Percentiles rank a stretch among this genome's conserved stretches.
Conservation (phyloP, 2,329 filamentous ascomycete species). For the Aspergillus pseudoviridinutans region DNA sequence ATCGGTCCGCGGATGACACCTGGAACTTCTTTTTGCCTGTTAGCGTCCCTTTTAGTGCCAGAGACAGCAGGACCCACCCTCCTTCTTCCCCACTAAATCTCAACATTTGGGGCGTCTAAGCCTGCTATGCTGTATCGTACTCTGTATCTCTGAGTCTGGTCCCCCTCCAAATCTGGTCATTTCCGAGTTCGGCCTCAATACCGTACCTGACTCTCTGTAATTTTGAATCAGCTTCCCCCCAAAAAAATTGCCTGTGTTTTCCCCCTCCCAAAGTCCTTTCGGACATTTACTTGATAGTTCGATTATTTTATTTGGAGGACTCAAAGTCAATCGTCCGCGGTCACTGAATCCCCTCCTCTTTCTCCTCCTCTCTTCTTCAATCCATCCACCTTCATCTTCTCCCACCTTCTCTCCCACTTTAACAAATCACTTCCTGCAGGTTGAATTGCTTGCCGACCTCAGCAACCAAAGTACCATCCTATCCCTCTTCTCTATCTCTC, state of each 20-base stretch:
- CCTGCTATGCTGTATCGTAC: not conserved
- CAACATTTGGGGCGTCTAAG: slow-evolving; percentile 5
- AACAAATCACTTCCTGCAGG: slow-evolving; percentile 2
- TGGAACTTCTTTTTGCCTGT: slow-evolving; percentile 1
- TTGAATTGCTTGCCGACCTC: not conserved
- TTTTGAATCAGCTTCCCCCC: slow-evolving; percentile 2
- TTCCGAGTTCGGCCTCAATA: slow-evolving; percentile 8
- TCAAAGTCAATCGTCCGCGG: not conserved
- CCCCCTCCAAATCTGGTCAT: not conserved
- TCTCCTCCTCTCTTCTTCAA: slow-evolving; percentile 5
- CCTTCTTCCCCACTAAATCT: slow-evolving; percentile 12
- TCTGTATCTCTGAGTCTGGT: not conserved
- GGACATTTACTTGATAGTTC: not conserved
- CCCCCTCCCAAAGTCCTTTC: not conserved
- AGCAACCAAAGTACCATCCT: not conserved
- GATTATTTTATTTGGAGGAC: not conserved
- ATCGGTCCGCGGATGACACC: slow-evolving; percentile 1
- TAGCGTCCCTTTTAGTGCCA: no score
- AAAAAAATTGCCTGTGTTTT: slow-evolving; percentile 2
- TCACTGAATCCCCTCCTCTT: slow-evolving; percentile 4
- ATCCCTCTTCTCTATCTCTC: slow-evolving; percentile 12
- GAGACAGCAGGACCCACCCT: slow-evolving; percentile 1
- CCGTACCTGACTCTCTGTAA: slow-evolving; percentile 2
- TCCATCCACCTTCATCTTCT: slow-evolving; percentile 3
- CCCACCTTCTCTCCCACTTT: slow-evolving; percentile 11